Evolutionary conservation across 2,329 filamentous ascomycete species (phyloP), one percentile per base, ranked within the genome.

Genomic region (Calonectria hongkongensis): DNA sequence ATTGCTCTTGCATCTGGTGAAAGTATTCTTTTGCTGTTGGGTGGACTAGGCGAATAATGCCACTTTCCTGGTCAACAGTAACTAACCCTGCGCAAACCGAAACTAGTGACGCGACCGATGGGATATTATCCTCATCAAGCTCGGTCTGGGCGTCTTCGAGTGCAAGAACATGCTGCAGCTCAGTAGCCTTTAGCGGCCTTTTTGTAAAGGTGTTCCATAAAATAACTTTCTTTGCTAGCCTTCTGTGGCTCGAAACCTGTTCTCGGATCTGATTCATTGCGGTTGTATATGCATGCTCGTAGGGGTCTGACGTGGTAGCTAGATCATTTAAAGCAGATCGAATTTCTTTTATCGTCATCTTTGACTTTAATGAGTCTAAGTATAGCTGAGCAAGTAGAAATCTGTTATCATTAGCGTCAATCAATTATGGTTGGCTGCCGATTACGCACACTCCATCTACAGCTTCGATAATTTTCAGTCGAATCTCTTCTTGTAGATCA

Each of bases 191-290:
- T 2, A 63, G 18, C 6, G 58, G 18, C 25, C 58, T 25, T 16
- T 47, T 33, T 2, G 58, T 39, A 33, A 45, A 63, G 9, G 58
- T 30, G 8, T n/a, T 28, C 16, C 41, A 63, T 3, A 18, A 16
- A 4, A 63, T 16, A 9, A 47, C 58, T 39, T 30, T n/a, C 27
- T 63, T 47, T 21, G 58, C 58, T 2, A 63, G 58, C 15, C 39
- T 15, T 28, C 58, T 63, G 27, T 43, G 73, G 4, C 27, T 25
- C 16, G 41, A 1, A 0, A 75, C 12, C 60, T 89, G 87, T 0
- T 75, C 70, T n/a, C 83, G 63, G 33, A 89, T 88, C 25, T 87
- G 79, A 3, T 63, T 25, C 41, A 63, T 43, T 21, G 58, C 58
- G 13, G 47, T 47, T 21, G 41, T 28, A 21, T 63, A 63, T 47